phyloP scores from a whole-genome alignment of 768 basidiomycete species.

The Kwoniella sp. region DNA sequence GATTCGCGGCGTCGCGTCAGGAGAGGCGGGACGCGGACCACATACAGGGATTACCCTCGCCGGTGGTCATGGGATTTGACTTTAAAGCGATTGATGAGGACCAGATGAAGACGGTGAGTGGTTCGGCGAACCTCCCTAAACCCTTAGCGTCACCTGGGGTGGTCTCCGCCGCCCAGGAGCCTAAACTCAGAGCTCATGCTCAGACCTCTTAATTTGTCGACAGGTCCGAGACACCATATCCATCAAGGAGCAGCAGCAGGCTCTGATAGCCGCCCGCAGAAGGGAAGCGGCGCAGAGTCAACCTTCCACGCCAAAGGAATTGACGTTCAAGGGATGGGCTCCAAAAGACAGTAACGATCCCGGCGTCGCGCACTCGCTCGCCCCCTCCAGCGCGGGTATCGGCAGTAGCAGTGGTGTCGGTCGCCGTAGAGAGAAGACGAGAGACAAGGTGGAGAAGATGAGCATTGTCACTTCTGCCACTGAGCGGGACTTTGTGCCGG shows the following conservation, averaged over 20 bases:
- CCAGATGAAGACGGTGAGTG: conserved; percentile 42
- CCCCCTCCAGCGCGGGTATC: conserved; percentile 4
- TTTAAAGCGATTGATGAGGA: conserved; percentile 38
- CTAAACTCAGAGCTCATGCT: neutral
- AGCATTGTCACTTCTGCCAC: conserved; percentile 32
- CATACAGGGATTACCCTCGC: conserved; percentile 22
- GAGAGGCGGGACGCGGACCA: conserved; percentile 26
- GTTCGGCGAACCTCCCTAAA: neutral
- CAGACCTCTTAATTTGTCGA: conserved; percentile 4
- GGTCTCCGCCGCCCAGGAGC: too few relatives aligned
- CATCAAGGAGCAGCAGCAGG: conserved; percentile 46
- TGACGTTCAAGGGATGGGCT: conserved; percentile 45
- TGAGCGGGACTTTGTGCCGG: conserved; percentile 31
- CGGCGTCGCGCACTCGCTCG: neutral
- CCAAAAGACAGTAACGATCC: conserved; percentile 29
- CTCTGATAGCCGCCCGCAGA: conserved; percentile 41
- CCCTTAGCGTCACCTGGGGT: neutral
- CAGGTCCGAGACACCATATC: conserved; percentile 44
- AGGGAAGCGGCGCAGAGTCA: conserved; percentile 29
- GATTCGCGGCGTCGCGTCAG: conserved; percentile 39
- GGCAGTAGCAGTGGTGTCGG: conserved; percentile 25
- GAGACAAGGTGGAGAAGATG: conserved; percentile 42
- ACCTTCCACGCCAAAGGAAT: conserved; percentile 35
- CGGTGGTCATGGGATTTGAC: conserved; percentile 48
- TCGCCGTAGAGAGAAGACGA: conserved; percentile 36